Evolutionary conservation across 1,284 basidiomycete species (phyloP).

Genomic region (Xanthoconium separans): DNA sequence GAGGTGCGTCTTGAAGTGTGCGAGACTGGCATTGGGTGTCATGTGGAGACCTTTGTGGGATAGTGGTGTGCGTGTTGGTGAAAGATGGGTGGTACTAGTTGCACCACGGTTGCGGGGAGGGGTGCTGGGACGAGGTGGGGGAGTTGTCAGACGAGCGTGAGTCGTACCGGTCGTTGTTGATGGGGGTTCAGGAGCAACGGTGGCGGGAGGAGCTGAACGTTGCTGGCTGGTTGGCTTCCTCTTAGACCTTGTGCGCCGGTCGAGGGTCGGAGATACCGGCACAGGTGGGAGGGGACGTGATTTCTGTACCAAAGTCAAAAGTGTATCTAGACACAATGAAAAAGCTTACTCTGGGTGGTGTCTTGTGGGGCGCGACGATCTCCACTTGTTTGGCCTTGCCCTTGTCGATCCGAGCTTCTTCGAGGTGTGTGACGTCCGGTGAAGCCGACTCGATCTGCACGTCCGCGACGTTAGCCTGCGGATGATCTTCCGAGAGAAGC

Average conservation of each 20-base stretch:
- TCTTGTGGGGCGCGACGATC: conserved; percentile 13
- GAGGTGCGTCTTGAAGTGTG: conserved; percentile 60
- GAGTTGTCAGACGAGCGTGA: conserved; percentile 35
- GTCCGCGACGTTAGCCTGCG: conserved; percentile 18
- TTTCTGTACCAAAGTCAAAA: conserved; percentile 29
- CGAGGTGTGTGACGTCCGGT: conserved; percentile 9
- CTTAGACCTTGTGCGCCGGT: conserved; percentile 35
- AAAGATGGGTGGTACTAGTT: conserved; percentile 38
- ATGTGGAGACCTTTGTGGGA: conserved; percentile 67
- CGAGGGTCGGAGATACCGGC: conserved; percentile 53
- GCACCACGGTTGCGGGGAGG: conserved; percentile 33
- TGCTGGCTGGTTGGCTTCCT: conserved; percentile 30
- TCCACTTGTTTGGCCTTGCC: conserved; percentile 20
- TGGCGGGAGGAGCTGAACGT: conserved; percentile 30
- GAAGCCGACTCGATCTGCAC: conserved; percentile 17
- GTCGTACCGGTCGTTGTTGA: not conserved
- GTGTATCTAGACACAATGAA: not conserved
- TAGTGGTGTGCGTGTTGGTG: conserved; percentile 61
- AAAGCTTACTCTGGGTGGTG: conserved; percentile 28
- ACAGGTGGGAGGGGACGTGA: conserved; percentile 37
- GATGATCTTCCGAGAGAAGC: conserved; percentile 35
- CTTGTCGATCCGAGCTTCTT: conserved; percentile 13
- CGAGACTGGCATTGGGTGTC: conserved; percentile 61
- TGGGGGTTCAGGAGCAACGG: conserved; percentile 20
- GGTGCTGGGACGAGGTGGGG: conserved; percentile 25